phyloP scores from a whole-genome alignment of 371 early-diverging fungal genomes.

The Mucor mucedo region DNA sequence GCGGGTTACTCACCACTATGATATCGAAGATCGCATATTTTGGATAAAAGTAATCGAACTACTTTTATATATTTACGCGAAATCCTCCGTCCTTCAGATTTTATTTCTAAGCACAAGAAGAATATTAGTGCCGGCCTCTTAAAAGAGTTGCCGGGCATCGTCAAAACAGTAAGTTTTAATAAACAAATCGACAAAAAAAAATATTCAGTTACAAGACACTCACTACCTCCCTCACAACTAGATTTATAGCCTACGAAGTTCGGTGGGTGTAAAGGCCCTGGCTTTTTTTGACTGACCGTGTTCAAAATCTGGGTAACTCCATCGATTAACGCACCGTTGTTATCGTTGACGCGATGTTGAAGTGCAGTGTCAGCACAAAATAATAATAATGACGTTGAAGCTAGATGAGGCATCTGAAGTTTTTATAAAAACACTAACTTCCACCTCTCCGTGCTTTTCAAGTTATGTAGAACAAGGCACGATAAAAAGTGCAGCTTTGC shows the following conservation, averaged over 20 bases:
- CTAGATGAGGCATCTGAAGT: constrained; percentile 22
- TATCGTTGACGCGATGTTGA: constrained; percentile 33
- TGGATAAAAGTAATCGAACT: too few species aligned
- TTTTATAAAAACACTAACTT: constrained; percentile 32
- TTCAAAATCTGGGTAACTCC: constrained; percentile 18
- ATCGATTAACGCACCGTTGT: constrained; percentile 36
- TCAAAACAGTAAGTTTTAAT: constrained; percentile 27
- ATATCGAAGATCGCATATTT: too few species aligned
- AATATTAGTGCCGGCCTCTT: constrained; percentile 10
- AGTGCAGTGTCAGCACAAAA: constrained; percentile 34
- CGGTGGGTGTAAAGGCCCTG: constrained; percentile 32
- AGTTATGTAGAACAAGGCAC: constrained; percentile 20
- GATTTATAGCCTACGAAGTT: constrained; percentile 44
- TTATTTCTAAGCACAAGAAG: background rate
- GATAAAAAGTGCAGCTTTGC: constrained; percentile 47
- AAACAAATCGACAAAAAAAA: too few species aligned
- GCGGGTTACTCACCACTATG: too few species aligned
- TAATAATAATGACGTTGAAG: constrained; percentile 23
- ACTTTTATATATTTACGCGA: too few species aligned
- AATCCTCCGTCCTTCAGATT: too few species aligned
- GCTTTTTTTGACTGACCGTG: constrained; percentile 30
- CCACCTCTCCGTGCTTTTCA: constrained; percentile 25
- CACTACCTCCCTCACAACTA: constrained; percentile 3
- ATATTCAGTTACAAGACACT: too few species aligned
- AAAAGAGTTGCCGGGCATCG: constrained; percentile 9